Percentiles rank a stretch among this genome's conserved stretches.
Evolutionary conservation across 2,329 filamentous ascomycete genomes (phyloP).

Genomic region (Fusarium beomiforme): DNA sequence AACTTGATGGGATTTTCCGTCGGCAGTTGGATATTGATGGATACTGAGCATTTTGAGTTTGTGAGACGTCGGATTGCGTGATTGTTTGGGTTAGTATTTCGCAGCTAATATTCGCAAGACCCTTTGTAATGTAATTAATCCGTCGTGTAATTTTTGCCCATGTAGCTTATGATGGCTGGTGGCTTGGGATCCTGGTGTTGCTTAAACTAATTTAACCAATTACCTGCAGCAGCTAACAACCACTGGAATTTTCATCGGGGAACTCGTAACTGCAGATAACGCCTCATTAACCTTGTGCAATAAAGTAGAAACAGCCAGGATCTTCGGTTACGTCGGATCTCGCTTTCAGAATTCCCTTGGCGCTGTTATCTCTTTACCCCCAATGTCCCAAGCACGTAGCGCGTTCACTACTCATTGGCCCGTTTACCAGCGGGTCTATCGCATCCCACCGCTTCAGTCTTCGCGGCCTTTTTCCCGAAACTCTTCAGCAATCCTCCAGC

Average conservation of each 20-base stretch:
- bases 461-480: not conserved
- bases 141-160: not conserved
- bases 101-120: not conserved
- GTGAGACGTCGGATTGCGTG: not conserved
- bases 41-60: not conserved
- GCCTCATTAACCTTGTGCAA: not conserved
- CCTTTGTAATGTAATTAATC: not conserved
- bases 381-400: not conserved
- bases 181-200: not conserved
- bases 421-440: not conserved
- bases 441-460: not conserved
- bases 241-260: not conserved
- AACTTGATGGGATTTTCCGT: not conserved
- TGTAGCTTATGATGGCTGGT: not conserved
- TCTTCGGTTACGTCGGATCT: not conserved
- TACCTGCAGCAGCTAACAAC: not conserved
- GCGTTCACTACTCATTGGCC: not conserved
- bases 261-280: conserved; percentile 18
- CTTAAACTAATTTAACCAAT: not conserved
- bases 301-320: not conserved
- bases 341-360: not conserved
- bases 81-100: not conserved
- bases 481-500: not conserved
- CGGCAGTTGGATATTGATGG: not conserved
- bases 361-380: not conserved